Base-by-base conservation (phyloP, 345 rosid species). In the Salix purpurea region DNA sequence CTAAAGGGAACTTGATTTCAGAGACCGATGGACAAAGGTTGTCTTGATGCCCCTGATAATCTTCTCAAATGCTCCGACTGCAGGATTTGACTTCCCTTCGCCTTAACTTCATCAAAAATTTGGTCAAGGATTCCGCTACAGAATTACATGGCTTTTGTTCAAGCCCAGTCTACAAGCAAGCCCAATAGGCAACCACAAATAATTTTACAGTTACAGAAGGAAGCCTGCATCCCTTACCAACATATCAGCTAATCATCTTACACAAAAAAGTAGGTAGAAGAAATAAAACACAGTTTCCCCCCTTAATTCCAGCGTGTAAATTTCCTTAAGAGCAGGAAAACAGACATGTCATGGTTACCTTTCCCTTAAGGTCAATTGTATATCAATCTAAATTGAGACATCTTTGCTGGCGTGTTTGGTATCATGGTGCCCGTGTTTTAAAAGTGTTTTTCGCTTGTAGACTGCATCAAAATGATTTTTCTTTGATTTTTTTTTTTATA, bases 141-240 rank as follows among this genome's bases (percentile, higher is more conserved):
- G 42, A 64, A 69, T 46, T 23, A 21, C 65, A 30, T 2, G 65
- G 13, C n/a, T 37, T 34, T 14, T 60, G 78, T 52, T 58, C 76
- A 70, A 70, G 21, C 66, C 64, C 65, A 7, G 40, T 60, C 77
- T 71, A 58, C 76, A 76, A 74, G 60, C 78, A 66, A 78, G 64
- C 70, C 48, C 72, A 70, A 61, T 44, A 44, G 19, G 39, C 37
- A 36, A 36, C 26, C 78, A 46, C 19, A 18, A 30, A 46, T 61
- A 60, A 70, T 67, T 18, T 61, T 11, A 70, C 44, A 56, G 15
- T 32, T n/a, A 54, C 39, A 56, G 26, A n/a, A n/a, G 56, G 65
- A 71, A 65, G 46, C 15, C 13, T 21, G 46, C 14, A 7, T 19
- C 44, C 34, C 40, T 18, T 32, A n/a, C 1, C 60, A 34, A 24